These are phyloP conservation scores for Fusarium scirpi DNA, from an alignment of 2,329 filamentous ascomycete genomes.

Conservation along the genomic window DNA sequence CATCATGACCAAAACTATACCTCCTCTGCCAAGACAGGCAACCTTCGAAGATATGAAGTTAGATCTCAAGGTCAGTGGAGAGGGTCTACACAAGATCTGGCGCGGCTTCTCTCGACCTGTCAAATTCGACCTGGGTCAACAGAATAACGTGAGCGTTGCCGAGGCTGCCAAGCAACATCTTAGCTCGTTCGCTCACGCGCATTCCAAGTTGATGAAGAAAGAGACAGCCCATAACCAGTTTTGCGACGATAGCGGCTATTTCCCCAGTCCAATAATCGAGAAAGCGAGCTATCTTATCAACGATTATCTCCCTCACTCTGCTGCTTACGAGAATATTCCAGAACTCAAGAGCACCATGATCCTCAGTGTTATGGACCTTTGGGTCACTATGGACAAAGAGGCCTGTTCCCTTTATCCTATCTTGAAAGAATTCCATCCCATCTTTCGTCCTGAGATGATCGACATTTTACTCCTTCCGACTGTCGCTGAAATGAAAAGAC, in stretches of 20 bases:
- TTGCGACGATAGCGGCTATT: slow-evolving; percentile 1
- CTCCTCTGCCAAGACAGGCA: slow-evolving; percentile 36
- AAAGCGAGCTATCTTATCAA: slow-evolving; percentile 11
- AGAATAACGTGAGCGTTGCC: slow-evolving; percentile 21
- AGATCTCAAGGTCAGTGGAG: slow-evolving; percentile 35
- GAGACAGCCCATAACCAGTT: slow-evolving; percentile 18
- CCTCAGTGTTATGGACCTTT: slow-evolving; percentile 43
- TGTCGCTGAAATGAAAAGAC: slow-evolving; percentile 34
- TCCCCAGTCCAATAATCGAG: not conserved
- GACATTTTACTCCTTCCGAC: slow-evolving; percentile 35
- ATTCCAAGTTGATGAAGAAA: slow-evolving; percentile 30
- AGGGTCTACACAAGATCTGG: slow-evolving; percentile 23
- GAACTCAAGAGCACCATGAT: slow-evolving; percentile 42
- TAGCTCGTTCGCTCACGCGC: slow-evolving; percentile 19
- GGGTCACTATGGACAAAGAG: slow-evolving; percentile 39
- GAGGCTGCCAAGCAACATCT: slow-evolving; percentile 39
- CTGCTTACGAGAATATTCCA: slow-evolving; percentile 26
- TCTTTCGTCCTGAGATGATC: slow-evolving; percentile 42
- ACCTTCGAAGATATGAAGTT: slow-evolving; percentile 27
- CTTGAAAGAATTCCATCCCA: slow-evolving; percentile 37
- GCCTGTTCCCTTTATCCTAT: slow-evolving; percentile 38
- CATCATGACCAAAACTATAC: slow-evolving; percentile 36
- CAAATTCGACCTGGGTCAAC: not conserved
- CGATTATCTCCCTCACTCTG: slow-evolving; percentile 23
- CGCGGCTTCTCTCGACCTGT: slow-evolving; percentile 19